A percentile compares a stretch with the other conserved stretches of the same genome.
These are phyloP conservation scores for Coemansia sp. DNA, from an alignment of 192 early-diverging fungal species.

Conservation along the genomic window DNA sequence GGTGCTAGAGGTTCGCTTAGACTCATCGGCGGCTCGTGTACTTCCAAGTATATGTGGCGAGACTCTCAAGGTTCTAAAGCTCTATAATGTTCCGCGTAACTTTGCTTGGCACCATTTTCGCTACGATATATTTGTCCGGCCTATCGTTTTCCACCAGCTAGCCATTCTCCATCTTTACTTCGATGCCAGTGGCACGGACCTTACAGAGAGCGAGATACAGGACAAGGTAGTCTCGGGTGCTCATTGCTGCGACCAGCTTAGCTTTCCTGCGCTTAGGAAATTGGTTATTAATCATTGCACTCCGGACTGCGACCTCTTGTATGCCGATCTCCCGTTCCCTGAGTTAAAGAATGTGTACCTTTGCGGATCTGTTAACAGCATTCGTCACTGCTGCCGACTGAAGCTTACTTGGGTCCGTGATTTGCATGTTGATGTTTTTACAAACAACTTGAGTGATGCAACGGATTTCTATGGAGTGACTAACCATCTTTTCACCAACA, in stretches of 20 bases:
- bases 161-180: no score
- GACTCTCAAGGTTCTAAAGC: background rate
- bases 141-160: background rate
- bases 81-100: background rate
- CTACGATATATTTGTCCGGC: background rate
- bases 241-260: background rate
- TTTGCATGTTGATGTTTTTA: no score
- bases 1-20: background rate
- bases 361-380: background rate
- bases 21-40: background rate
- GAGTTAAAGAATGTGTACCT: background rate
- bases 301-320: constrained; percentile 2
- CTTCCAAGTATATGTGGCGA: background rate
- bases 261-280: background rate
- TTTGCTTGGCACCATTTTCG: constrained; percentile 5
- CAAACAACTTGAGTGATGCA: no score
- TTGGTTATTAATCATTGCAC: background rate
- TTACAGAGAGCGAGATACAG: background rate
- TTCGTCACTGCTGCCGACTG: background rate
- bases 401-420: background rate
- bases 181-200: no score
- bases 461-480: background rate
- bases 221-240: background rate
- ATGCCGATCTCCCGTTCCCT: no score
- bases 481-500: background rate